A percentile compares a stretch with the other conserved stretches of the same genome.
phyloP scores from a whole-genome alignment of 2,329 filamentous ascomycete species.

The Arthrobotrys sinensis region DNA sequence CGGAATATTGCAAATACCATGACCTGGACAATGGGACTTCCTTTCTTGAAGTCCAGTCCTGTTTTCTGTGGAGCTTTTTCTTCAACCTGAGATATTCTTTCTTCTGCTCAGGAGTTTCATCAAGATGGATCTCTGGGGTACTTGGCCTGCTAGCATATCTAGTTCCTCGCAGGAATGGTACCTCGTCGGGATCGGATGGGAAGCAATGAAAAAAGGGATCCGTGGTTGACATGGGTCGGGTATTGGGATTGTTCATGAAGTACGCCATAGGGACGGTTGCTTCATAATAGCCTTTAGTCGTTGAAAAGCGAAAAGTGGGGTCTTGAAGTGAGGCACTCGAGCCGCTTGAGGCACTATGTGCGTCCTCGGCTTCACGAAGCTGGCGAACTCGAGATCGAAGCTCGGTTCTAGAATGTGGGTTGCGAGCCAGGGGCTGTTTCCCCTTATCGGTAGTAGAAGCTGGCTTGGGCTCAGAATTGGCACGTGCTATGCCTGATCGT shows the following conservation, averaged over 20 bases:
- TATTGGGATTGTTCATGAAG: conserved; percentile 56
- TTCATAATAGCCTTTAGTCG: conserved; percentile 31
- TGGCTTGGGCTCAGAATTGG: not conserved
- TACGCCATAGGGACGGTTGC: conserved; percentile 38
- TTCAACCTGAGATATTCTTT: not conserved
- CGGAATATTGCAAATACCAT: conserved; percentile 27
- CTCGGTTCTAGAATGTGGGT: not conserved
- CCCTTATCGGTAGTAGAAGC: not conserved
- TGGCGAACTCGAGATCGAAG: not conserved
- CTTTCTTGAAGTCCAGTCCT: conserved; percentile 31
- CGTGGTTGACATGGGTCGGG: conserved; percentile 31
- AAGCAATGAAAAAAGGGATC: conserved; percentile 45
- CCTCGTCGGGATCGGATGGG: conserved; percentile 35
- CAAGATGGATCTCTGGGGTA: conserved; percentile 40
- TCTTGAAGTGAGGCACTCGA: not conserved
- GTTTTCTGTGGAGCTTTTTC: conserved; percentile 16
- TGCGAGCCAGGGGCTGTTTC: not conserved
- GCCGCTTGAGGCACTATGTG: not conserved
- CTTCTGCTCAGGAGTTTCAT: conserved; percentile 13
- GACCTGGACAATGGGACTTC: not conserved
- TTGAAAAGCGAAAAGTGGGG: conserved; percentile 22
- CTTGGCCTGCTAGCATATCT: conserved; percentile 6
- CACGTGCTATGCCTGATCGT: not conserved
- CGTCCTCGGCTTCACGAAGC: not conserved
- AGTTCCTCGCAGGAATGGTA: not conserved